phyloP scores from a whole-genome alignment of 75 land plant species.

The Isoetes taiwanensis region DNA sequence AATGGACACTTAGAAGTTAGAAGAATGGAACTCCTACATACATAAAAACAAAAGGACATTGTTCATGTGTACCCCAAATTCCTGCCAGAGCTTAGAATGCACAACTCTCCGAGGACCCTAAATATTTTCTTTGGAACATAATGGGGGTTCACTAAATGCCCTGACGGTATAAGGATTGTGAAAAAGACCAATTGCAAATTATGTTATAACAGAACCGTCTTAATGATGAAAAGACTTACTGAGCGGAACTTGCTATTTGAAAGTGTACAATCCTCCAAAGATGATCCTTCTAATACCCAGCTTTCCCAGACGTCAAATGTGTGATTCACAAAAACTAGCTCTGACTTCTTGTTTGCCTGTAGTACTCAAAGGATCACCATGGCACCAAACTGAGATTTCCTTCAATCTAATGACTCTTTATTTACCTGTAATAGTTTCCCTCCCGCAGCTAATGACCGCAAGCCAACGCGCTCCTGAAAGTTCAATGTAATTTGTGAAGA shows the following conservation, averaged over 20 bases:
- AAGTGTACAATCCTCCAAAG: conserved; percentile 60
- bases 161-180: not conserved
- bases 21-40: no score
- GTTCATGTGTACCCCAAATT: not conserved
- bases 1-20: no score
- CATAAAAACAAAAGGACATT: not conserved
- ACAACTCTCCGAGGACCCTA: no score
- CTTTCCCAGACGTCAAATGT: conserved; percentile 97
- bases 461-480: conserved; percentile 74
- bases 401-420: not conserved
- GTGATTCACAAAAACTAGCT: conserved; percentile 89
- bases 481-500: no score
- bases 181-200: no score
- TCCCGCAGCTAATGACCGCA: conserved; percentile 93
- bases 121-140: not conserved
- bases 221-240: conserved; percentile 32
- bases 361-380: not conserved
- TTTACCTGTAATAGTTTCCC: conserved; percentile 91
- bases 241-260: conserved; percentile 71
- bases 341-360: conserved; percentile 86
- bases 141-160: not conserved
- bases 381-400: not conserved
- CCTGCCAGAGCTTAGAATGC: no score
- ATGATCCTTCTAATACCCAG: conserved; percentile 79
- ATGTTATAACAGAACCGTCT: no score